Conservation (phyloP, 2,329 filamentous ascomycete species). For the Macrophomina pseudophaseolina region DNA sequence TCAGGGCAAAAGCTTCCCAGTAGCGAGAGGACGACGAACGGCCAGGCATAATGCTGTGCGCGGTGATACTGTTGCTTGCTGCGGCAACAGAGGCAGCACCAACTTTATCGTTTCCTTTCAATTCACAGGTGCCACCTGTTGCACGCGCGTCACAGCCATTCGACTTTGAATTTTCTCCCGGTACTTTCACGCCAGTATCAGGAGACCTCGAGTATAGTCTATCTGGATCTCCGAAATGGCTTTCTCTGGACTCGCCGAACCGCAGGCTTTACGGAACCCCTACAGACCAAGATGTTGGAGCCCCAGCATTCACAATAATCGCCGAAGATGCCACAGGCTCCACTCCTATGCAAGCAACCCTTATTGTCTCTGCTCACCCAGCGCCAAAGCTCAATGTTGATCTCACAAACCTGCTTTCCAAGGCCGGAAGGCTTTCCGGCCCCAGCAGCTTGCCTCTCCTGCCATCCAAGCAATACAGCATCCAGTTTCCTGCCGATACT, state of each 20-base stretch:
- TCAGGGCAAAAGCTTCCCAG: background rate
- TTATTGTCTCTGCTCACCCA: constrained; percentile 69
- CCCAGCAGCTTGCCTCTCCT: constrained; percentile 60
- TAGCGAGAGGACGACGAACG: constrained; percentile 6
- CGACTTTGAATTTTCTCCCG: constrained; percentile 71
- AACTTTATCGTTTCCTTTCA: constrained; percentile 71
- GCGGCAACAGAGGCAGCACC: constrained; percentile 37
- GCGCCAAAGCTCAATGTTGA: constrained; percentile 62
- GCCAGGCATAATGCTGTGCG: constrained; percentile 30
- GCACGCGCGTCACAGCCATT: constrained; percentile 72
- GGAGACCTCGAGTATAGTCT: constrained; percentile 69
- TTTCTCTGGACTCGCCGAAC: constrained; percentile 69
- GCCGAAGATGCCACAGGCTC: constrained; percentile 71
- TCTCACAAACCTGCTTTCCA: constrained; percentile 62
- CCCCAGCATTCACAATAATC: constrained; percentile 67
- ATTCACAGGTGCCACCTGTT: constrained; percentile 81
- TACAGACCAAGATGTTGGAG: constrained; percentile 60
- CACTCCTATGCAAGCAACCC: constrained; percentile 65
- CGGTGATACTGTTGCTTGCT: constrained; percentile 31
- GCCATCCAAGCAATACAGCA: constrained; percentile 42
- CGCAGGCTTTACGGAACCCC: constrained; percentile 76
- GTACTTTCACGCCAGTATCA: constrained; percentile 71
- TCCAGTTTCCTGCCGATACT: constrained; percentile 56
- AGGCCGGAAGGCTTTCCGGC: constrained; percentile 62
- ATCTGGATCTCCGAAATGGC: constrained; percentile 70